phyloP scores from a whole-genome alignment of 176 grass and related monocot genomes.

The Eragrostis nindensis region DNA sequence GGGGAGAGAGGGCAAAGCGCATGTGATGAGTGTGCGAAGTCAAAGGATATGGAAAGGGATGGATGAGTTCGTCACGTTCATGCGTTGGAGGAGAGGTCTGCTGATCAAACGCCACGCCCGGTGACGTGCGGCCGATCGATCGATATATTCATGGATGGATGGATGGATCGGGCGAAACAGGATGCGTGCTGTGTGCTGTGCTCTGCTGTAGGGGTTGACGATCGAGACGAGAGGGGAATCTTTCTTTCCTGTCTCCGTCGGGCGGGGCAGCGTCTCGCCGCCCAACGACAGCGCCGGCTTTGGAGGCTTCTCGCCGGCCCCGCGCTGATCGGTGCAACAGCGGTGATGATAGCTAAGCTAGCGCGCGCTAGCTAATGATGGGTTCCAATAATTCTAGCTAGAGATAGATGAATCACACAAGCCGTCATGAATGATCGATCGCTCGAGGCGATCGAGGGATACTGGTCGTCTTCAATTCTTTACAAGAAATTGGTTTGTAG shows the following conservation, averaged over 20 bases:
- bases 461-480: too few species aligned
- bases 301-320: slow-evolving; percentile 20
- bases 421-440: too few species aligned
- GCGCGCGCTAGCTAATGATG: too few species aligned
- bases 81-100: not conserved
- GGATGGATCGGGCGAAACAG: too few species aligned
- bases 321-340: not conserved
- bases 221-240: not conserved
- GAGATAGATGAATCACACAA: too few species aligned
- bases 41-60: not conserved
- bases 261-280: slow-evolving; percentile 4
- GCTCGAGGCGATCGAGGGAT: too few species aligned
- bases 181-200: too few species aligned
- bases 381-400: too few species aligned
- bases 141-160: not conserved
- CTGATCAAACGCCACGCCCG: not conserved
- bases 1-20: too few species aligned
- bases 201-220: too few species aligned
- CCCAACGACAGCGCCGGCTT: slow-evolving; percentile 28
- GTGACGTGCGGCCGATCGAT: not conserved
- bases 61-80: not conserved
- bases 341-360: too few species aligned
- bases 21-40: not conserved
- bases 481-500: too few species aligned
- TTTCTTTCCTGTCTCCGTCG: not conserved